Percentiles rank a stretch among this genome's conserved stretches.
phyloP scores from a whole-genome alignment of 225 moss, liverwort and hornwort species.

The Polytrichum formosum region DNA sequence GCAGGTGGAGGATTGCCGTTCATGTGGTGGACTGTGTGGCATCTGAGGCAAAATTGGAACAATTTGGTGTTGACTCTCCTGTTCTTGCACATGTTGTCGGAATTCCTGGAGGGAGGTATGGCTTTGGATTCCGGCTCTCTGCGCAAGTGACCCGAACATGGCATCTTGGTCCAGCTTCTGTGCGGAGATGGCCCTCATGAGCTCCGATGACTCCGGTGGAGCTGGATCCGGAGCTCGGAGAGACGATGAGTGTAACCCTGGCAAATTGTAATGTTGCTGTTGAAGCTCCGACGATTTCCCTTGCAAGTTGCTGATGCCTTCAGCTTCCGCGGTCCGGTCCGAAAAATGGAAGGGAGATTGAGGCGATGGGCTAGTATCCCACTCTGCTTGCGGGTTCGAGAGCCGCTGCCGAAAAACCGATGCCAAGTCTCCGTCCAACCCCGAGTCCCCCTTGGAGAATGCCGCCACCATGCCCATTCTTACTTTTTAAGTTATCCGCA shows the following conservation, averaged over 20 bases:
- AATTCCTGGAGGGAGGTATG: neutral
- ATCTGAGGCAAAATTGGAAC: conserved; percentile 3
- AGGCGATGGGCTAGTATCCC: conserved; percentile 37
- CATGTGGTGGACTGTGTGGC: conserved; percentile 1
- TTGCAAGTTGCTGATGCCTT: neutral
- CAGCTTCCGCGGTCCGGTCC: conserved; percentile 19
- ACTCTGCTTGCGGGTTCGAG: conserved; percentile 8
- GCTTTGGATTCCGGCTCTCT: neutral
- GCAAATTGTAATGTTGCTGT: too few species aligned
- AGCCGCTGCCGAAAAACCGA: conserved; percentile 42
- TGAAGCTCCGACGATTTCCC: too few species aligned
- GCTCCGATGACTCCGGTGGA: neutral
- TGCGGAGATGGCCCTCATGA: conserved; percentile 1
- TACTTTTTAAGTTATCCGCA: too few species aligned
- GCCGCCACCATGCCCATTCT: neutral
- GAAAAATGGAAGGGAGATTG: conserved; percentile 55
- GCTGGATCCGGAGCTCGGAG: conserved; percentile 40
- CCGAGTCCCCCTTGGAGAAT: neutral
- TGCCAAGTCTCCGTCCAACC: conserved; percentile 40
- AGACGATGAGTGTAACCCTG: conserved; percentile 8
- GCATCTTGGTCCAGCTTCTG: neutral
- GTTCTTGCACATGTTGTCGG: neutral
- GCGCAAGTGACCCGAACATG: neutral
- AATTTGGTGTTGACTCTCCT: neutral
- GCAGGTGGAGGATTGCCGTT: neutral